These are phyloP conservation scores for Phaeolepiota aurea DNA, from an alignment of 768 basidiomycete genomes.

Conservation along the genomic window DNA sequence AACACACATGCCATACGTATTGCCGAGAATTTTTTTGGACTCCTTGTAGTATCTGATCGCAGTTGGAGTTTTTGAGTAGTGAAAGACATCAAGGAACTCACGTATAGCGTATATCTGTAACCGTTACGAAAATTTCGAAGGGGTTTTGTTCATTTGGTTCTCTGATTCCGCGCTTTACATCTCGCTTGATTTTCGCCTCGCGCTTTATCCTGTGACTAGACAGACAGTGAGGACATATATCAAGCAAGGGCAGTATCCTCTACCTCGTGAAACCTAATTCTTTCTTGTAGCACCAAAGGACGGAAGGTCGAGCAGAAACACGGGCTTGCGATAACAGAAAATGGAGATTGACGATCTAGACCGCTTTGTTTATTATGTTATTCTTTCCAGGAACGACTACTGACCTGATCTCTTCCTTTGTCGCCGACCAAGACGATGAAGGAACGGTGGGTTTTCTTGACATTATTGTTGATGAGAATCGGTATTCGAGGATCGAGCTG, in stretches of 20 bases:
- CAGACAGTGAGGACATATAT: conserved; percentile 1
- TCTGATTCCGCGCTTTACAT: conserved; percentile 88
- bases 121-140: conserved; percentile 96
- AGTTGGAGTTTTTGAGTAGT: not conserved
- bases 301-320: conserved; percentile 82
- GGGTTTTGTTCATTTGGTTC: conserved; percentile 95
- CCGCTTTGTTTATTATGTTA: not conserved
- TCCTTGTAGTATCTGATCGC: conserved; percentile 84
- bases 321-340: conserved; percentile 88
- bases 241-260: conserved; percentile 10
- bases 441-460: conserved; percentile 85
- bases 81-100: conserved; percentile 29
- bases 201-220: conserved; percentile 90
- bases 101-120: conserved; percentile 99
- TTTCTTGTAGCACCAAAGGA: conserved; percentile 99
- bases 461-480: conserved; percentile 87
- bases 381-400: conserved; percentile 10
- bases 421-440: conserved; percentile 97
- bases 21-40: conserved; percentile 91
- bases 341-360: conserved; percentile 88
- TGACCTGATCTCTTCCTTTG: conserved; percentile 82
- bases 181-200: conserved; percentile 93
- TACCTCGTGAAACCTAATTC: conserved; percentile 93
- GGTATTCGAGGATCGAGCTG: conserved; percentile 91
- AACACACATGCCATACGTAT: conserved; percentile 96